Conservation (phyloP, 345 rosid species). For the Streptanthus diversifolius region DNA sequence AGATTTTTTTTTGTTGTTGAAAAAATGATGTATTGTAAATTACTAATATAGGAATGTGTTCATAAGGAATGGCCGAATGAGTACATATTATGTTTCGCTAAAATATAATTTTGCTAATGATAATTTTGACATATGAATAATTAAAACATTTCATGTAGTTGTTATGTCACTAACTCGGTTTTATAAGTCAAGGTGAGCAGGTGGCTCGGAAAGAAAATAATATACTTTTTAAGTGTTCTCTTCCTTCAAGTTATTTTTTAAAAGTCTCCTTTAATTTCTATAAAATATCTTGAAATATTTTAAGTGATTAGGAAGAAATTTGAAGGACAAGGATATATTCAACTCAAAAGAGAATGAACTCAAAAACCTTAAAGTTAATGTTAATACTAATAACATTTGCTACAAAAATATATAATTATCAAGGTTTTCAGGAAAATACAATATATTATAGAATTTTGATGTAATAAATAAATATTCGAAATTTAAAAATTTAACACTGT, state of each 20-base stretch:
- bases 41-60: not conserved
- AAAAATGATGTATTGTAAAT: not conserved
- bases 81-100: not conserved
- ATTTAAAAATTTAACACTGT: no score
- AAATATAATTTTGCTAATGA: not conserved
- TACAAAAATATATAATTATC: no score
- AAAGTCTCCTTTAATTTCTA: not conserved
- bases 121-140: not conserved
- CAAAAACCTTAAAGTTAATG: no score
- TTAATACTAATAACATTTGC: no score
- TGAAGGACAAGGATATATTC: not conserved
- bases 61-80: not conserved
- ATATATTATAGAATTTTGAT: no score
- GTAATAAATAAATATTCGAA: no score
- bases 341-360: conserved; percentile 18
- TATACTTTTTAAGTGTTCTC: not conserved
- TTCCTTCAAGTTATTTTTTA: not conserved
- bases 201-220: not conserved
- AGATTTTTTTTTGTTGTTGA: no score
- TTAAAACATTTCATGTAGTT: not conserved
- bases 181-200: conserved; percentile 10
- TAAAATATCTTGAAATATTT: not conserved
- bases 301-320: not conserved
- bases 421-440: no score
- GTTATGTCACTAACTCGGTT: conserved; percentile 1